Percentiles rank a stretch among this genome's conserved stretches.
phyloP scores from a whole-genome alignment of 495 filamentous ascomycete genomes.

The Parmelia sp. region DNA sequence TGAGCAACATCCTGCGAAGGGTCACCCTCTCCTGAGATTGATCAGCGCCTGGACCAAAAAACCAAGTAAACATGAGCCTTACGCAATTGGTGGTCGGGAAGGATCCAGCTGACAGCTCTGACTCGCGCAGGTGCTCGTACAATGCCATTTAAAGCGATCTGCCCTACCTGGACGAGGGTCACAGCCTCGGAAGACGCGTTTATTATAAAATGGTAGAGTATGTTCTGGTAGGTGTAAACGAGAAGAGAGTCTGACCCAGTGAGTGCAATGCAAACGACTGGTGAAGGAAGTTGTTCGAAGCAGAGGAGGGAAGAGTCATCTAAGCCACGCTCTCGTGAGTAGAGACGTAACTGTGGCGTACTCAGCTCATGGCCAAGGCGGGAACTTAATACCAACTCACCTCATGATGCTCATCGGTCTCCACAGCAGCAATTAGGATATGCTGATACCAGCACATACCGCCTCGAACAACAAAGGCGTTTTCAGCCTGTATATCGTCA shows the following conservation, averaged over 20 bases:
- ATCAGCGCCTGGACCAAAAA: constrained; percentile 23
- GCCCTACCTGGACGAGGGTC: constrained; percentile 83
- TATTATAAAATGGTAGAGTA: constrained; percentile 91
- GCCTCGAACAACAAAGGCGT: constrained; percentile 84
- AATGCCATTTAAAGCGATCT: constrained; percentile 95
- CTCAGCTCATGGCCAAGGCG: constrained; percentile 17
- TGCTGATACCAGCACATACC: constrained; percentile 99
- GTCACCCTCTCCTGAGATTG: constrained; percentile 64
- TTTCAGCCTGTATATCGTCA: constrained; percentile 69
- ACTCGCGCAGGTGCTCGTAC: constrained; percentile 89
- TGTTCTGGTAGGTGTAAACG: constrained; percentile 94
- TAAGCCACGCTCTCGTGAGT: constrained; percentile 79
- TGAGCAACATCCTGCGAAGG: constrained; percentile 94
- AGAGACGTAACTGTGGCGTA: constrained; percentile 63
- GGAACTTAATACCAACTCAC: constrained; percentile 33
- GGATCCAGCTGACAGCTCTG: constrained; percentile 87
- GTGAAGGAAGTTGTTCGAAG: constrained; percentile 68
- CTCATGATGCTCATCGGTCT: constrained; percentile 75
- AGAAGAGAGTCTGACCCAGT: constrained; percentile 92
- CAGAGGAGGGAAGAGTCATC: constrained; percentile 65
- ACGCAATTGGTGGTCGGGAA: constrained; percentile 86
- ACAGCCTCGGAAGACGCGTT: constrained; percentile 60
- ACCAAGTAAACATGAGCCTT: constrained; percentile 27
- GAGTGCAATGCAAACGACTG: constrained; percentile 76
- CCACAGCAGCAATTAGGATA: constrained; percentile 88